Percentiles rank a stretch among this genome's conserved stretches.
Conservation (phyloP, 2,329 filamentous ascomycete genomes). For the Botrytis galanthina region DNA sequence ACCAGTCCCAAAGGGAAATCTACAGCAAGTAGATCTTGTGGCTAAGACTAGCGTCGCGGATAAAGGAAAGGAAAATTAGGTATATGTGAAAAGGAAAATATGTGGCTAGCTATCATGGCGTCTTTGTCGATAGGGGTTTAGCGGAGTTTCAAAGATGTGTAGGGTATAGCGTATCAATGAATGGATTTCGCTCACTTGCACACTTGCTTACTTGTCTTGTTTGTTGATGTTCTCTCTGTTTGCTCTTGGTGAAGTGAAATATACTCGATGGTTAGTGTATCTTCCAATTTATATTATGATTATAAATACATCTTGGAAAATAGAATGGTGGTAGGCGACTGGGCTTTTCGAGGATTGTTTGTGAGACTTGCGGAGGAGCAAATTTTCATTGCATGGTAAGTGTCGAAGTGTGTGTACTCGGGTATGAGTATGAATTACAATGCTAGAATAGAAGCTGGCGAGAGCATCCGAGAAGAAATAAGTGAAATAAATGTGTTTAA, state of each 20-base stretch:
- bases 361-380: background rate
- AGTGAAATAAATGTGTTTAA: too few species aligned
- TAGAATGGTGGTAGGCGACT: background rate
- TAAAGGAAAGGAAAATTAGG: background rate
- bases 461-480: background rate
- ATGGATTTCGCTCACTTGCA: background rate
- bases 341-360: rapidly evolving
- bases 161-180: background rate
- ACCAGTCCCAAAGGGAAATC: background rate
- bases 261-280: background rate
- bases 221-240: background rate
- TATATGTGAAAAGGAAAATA: background rate
- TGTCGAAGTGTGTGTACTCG: background rate
- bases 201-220: background rate
- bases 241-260: background rate
- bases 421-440: background rate
- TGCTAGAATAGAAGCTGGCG: background rate
- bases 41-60: background rate
- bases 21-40: background rate
- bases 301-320: too few species aligned
- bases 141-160: background rate
- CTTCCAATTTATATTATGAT: background rate
- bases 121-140: background rate
- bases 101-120: constrained; percentile 1
- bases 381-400: background rate